Conservation (phyloP, 1,284 basidiomycete genomes). For the Grifola frondosa region DNA sequence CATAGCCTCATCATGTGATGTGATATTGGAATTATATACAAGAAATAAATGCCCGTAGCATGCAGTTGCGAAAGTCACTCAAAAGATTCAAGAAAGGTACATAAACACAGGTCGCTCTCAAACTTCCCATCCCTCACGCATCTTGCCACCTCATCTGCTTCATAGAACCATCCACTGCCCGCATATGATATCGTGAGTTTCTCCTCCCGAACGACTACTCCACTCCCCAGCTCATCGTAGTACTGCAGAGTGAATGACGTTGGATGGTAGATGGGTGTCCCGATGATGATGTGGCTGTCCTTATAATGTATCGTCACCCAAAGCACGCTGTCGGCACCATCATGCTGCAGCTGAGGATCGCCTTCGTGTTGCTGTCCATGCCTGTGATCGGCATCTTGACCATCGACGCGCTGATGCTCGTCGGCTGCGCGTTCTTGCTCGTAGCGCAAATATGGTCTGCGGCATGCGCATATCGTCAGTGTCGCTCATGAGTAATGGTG, state of each 20-base stretch:
- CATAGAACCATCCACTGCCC: constrained; percentile 70
- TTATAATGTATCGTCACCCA: constrained; percentile 68
- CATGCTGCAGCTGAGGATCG: constrained; percentile 65
- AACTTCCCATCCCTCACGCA: constrained; percentile 74
- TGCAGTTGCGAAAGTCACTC: no score
- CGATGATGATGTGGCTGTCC: constrained; percentile 62
- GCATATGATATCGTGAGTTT: constrained; percentile 52
- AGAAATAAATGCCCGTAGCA: no score
- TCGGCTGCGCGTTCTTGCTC: constrained; percentile 61
- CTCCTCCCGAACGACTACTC: constrained; percentile 54
- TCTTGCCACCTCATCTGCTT: constrained; percentile 84
- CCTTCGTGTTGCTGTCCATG: constrained; percentile 81
- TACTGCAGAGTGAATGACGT: constrained; percentile 64
- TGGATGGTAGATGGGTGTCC: constrained; percentile 64
- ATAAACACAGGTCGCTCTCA: constrained; percentile 68
- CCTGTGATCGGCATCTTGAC: constrained; percentile 74
- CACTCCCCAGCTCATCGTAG: constrained; percentile 51
- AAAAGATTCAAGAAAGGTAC: no score
- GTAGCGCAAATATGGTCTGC: constrained; percentile 72
- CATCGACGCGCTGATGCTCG: constrained; percentile 58
- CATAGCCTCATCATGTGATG: no score
- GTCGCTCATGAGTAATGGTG: no score
- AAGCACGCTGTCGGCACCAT: constrained; percentile 44
- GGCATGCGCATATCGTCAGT: no score
- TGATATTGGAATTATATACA: no score